Conservation (phyloP, 208 protist genomes). For the Trypanosomatidae sp. region DNA sequence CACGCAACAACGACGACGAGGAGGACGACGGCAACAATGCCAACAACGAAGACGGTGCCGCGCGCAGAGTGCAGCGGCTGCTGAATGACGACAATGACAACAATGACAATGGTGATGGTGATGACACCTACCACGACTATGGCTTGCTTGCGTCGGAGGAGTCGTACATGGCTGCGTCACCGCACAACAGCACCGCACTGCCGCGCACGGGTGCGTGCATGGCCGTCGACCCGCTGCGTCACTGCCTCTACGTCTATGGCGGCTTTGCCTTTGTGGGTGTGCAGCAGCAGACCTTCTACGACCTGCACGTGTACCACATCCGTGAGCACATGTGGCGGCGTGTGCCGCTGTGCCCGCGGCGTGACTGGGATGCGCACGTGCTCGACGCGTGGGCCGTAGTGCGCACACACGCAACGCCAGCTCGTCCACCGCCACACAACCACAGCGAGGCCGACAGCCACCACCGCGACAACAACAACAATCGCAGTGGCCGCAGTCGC, state of each 20-base stretch:
- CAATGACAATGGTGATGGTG: no score
- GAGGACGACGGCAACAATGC: no score
- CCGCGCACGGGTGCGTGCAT: conserved; percentile 42
- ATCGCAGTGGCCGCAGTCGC: conserved; percentile 1
- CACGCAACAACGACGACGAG: no score
- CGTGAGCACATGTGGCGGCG: conserved; percentile 28
- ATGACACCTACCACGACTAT: no score
- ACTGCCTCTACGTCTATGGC: conserved; percentile 43
- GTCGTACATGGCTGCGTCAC: no score
- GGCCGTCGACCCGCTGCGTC: conserved; percentile 12
- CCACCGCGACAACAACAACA: background rate
- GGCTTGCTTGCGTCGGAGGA: no score
- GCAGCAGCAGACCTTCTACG: conserved; percentile 29
- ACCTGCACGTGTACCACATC: conserved; percentile 42
- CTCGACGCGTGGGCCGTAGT: conserved; percentile 8
- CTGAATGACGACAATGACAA: no score
- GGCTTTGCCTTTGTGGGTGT: conserved; percentile 23
- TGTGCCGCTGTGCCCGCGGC: conserved; percentile 8
- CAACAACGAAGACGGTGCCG: no score
- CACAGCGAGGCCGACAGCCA: background rate
- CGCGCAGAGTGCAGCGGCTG: no score
- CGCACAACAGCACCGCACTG: conserved; percentile 25
- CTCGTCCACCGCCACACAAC: background rate
- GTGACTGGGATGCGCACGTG: conserved; percentile 6
- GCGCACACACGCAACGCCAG: no score